Base-by-base conservation (phyloP, 441 rosid genomes). In the Erodium texanum region DNA sequence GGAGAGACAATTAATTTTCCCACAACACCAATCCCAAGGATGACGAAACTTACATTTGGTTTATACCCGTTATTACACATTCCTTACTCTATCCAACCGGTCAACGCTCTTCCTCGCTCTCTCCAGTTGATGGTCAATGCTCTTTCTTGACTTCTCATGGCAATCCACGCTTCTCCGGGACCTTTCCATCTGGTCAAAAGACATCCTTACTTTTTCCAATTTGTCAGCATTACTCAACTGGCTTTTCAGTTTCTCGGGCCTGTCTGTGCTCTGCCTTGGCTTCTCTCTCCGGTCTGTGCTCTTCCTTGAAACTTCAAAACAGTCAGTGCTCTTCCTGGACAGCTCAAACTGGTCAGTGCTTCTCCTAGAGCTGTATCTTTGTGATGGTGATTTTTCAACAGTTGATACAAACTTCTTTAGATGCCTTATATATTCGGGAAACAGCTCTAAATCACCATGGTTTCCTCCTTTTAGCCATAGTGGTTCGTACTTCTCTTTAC, bases 391-490 rank as follows among this genome's bases (percentile, higher is more conserved):
- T 79, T 89, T 93, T 84, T 91, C 96, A 1, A 93, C 89, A 0
- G 96, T 88, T 23, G 88, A 81, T 70, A 91, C 77, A 73, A 93
- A 93, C 77, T 91, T 93, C 87, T 91, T 89, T 24, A 93, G 88
- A 79, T 93, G 99, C 78, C 89, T 88, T 78, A 88, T 83, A 69
- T 83, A 93, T 71, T 88, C 88, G 8, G 97, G 99, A 72, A 75
- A 87, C 67, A 78, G 93, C 83, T 93, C 99, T 56, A 93, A 73
- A 78, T 93, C 89, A 64, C 97, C 88, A 50, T 93, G 99, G 83
- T 83, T 89, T 62, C 97, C 99, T 9, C 96, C 96, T 81, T 93
- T 83, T 20, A 93, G 80, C 99, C 99, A 93, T 4, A 91, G 84
- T 15, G 97, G 99, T 75, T 93, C 97, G 18, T 89, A 91, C 76